A percentile compares a stretch with the other conserved stretches of the same genome.
These are phyloP conservation scores for Paxillus involutus DNA, from an alignment of 768 basidiomycete species.

Conservation along the genomic window DNA sequence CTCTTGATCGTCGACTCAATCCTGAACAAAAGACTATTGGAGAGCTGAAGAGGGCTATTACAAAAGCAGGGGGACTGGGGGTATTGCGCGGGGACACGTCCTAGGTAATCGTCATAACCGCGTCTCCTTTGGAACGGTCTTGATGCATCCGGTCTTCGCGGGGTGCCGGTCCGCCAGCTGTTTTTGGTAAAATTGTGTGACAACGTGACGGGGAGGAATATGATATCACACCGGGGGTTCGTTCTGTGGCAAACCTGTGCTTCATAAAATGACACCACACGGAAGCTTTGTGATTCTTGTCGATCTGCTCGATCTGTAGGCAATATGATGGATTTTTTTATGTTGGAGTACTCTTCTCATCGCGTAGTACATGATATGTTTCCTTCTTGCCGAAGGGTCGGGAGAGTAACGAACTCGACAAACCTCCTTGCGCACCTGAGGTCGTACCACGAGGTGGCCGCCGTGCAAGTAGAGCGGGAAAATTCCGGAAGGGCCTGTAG, in stretches of 20 bases:
- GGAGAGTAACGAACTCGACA: background rate
- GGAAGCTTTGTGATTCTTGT: conserved; percentile 8
- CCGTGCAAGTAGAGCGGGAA: background rate
- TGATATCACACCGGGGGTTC: conserved; percentile 27
- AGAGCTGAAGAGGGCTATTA: conserved; percentile 65
- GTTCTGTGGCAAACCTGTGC: conserved; percentile 30
- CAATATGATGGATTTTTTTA: conserved; percentile 6
- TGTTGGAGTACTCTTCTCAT: conserved; percentile 7
- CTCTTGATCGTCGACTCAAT: conserved; percentile 76
- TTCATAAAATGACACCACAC: conserved; percentile 15
- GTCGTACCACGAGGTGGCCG: conserved; percentile 3
- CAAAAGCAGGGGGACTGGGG: conserved; percentile 50
- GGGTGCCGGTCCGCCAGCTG: conserved; percentile 8
- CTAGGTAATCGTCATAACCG: too few relatives aligned
- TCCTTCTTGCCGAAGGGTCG: background rate
- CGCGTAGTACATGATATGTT: background rate
- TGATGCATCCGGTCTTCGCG: conserved; percentile 9
- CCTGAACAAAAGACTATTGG: conserved; percentile 82
- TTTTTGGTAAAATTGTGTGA: conserved; percentile 27
- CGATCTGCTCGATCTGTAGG: conserved; percentile 13
- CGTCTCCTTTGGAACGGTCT: too few relatives aligned
- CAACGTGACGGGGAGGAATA: conserved; percentile 15
- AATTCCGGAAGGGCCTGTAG: background rate
- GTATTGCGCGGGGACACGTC: conserved; percentile 17
- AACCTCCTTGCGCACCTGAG: background rate